Percentiles rank a stretch among this genome's conserved stretches.
These are phyloP conservation scores for Apiospora sp. DNA, from an alignment of 2,329 filamentous ascomycete genomes.

Conservation along the genomic window DNA sequence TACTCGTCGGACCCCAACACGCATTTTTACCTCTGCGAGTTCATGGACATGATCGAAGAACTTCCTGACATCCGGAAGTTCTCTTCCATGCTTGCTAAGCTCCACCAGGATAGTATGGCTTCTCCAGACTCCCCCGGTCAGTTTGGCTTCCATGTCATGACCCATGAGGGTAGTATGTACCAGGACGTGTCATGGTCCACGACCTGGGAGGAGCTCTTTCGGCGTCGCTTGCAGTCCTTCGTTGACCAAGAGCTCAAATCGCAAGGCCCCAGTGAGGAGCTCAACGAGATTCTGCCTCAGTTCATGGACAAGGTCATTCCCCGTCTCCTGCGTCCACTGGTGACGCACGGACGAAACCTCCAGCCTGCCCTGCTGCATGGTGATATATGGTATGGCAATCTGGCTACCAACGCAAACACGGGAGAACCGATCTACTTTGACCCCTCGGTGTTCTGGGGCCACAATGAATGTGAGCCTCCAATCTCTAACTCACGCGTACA, in stretches of 20 bases:
- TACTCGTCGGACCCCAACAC: neutral
- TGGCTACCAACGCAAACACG: neutral
- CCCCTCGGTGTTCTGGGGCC: neutral
- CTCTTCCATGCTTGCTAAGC: neutral
- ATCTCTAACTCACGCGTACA: too few species aligned
- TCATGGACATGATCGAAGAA: neutral
- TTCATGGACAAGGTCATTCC: neutral
- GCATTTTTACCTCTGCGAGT: neutral
- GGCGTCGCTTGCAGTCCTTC: neutral
- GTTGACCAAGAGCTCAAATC: neutral
- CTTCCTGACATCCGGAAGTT: neutral
- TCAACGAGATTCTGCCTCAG: neutral
- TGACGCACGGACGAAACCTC: neutral
- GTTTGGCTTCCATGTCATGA: neutral
- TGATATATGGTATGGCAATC: too few species aligned
- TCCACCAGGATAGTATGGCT: neutral
- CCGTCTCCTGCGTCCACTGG: neutral
- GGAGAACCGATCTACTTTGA: neutral
- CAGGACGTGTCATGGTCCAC: slow-evolving; percentile 6
- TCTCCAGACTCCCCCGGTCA: neutral
- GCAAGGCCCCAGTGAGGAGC: neutral
- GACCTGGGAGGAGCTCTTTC: slow-evolving; percentile 16
- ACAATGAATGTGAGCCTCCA: neutral
- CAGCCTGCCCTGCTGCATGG: too few species aligned
- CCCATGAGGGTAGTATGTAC: neutral